These are phyloP conservation scores for Hanseniaspora lachancei DNA, from an alignment of 805 yeast species.

Conservation along the genomic window DNA sequence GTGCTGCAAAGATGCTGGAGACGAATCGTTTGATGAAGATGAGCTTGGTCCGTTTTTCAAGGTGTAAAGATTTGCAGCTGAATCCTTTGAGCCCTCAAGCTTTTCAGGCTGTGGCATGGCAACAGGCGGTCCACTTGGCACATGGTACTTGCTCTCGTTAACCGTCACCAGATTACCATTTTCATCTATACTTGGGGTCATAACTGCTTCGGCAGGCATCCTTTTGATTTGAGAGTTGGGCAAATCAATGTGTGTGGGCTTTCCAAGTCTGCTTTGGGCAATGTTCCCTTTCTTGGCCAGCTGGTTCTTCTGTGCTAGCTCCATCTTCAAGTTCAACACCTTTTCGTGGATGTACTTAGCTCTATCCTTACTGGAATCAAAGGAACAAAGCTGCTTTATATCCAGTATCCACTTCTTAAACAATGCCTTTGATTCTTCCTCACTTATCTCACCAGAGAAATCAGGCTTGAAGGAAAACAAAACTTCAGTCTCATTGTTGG, in stretches of 20 bases:
- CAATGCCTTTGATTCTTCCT: conserved; percentile 23
- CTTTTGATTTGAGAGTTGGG: not conserved
- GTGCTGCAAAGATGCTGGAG: conserved; percentile 16
- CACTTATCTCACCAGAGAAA: conserved; percentile 32
- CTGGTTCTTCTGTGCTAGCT: conserved; percentile 6
- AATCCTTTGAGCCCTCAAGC: not conserved
- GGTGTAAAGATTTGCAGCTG: not conserved
- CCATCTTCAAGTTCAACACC: conserved; percentile 16
- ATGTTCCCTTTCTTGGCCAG: not conserved
- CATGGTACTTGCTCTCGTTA: conserved; percentile 16
- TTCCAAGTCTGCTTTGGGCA: not conserved
- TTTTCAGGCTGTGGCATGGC: not conserved
- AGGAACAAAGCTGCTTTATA: conserved; percentile 38
- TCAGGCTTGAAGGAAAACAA: conserved; percentile 24
- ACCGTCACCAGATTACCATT: conserved; percentile 28
- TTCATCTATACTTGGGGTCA: conserved; percentile 29
- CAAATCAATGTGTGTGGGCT: conserved; percentile 11
- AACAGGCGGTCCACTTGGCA: not conserved
- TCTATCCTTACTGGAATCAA: conserved; percentile 37
- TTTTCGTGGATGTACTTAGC: conserved; percentile 34
- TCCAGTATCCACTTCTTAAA: conserved; percentile 44
- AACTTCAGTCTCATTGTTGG: conserved; percentile 12
- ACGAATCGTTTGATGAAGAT: conserved; percentile 15
- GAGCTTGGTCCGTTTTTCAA: not conserved
- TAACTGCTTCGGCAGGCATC: conserved; percentile 14